Base-by-base conservation (phyloP, 371 early-diverging fungal species). In the Mucor racemosus region DNA sequence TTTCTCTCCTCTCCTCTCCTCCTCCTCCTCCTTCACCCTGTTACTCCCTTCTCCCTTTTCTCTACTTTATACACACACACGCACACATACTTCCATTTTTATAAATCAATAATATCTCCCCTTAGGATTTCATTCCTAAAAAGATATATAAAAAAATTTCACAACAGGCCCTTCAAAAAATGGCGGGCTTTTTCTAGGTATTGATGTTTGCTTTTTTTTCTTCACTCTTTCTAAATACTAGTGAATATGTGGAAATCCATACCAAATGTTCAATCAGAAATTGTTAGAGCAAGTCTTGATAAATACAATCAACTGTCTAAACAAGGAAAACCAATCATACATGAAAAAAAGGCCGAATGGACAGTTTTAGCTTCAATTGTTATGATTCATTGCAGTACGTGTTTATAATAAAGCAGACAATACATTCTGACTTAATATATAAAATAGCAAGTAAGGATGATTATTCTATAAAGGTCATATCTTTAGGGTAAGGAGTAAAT, bases 351-450 rank as follows among this genome's bases (percentile, higher is more conserved):
- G 64, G 84, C 81, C 15, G 94, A 94, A 67, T 95, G 94, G 95
- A 94, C 95, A 0, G 91, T 94, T 1, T 81, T 95, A 14, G 93
- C 94, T 0, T 94, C 91, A 3, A 88, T 95, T 58, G 88, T 92
- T 8, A 48, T 71, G 64, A 73, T 76, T 50, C 68, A 72, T 53
- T 42, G 55, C 34, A 48, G 75, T 71, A 44, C 14, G 21, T 38
- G 50, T 50, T 50, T 50, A 40, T 17, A 48, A 58, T 55, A n/a
- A 61, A 36, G 9, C 21, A 61, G 15, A 10, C 35, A 35, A 13
- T 15, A 35, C 34, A 14, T 66, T 41, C 50, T 60, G 36, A 41
- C 58, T n/a, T 50, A 50, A 58, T 48, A 15, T 57, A 9, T 41
- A 42, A 38, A 26, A 40, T 62, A 73, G 76, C 62, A 58, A 54